phyloP scores from a whole-genome alignment of 2,329 filamentous ascomycete species.

The Teratosphaeria zuluensis region DNA sequence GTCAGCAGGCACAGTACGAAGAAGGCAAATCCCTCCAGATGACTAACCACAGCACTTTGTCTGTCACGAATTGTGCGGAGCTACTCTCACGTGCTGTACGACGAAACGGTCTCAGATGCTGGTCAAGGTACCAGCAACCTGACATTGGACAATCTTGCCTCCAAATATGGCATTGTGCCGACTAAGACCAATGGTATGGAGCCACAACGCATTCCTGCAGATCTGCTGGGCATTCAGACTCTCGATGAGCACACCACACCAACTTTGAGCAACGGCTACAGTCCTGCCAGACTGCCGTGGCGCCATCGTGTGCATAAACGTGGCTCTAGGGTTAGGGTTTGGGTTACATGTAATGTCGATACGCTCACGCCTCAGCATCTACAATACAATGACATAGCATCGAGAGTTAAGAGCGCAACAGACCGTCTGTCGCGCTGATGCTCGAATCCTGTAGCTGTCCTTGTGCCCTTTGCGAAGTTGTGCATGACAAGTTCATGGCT shows the following conservation, averaged over 20 bases:
- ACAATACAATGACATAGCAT: too few relatives aligned
- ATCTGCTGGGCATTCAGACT: background rate
- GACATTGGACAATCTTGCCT: background rate
- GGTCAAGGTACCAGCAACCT: background rate
- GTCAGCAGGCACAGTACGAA: background rate
- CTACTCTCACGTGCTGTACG: background rate
- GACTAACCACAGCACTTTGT: background rate
- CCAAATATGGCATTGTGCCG: background rate
- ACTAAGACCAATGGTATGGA: background rate
- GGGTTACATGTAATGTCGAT: background rate
- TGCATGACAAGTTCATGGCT: too few relatives aligned
- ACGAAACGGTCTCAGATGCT: background rate
- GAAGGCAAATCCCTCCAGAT: background rate
- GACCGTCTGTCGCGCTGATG: too few relatives aligned
- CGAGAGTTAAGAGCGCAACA: too few relatives aligned
- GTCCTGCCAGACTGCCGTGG: background rate
- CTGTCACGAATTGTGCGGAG: background rate
- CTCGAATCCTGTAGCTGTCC: too few relatives aligned
- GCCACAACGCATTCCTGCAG: background rate
- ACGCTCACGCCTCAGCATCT: background rate
- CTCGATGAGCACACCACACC: background rate
- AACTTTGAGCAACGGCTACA: too few relatives aligned
- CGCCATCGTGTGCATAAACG: background rate
- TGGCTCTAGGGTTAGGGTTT: background rate
- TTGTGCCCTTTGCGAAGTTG: too few relatives aligned